Base-by-base conservation (phyloP, 164 flowering plant genomes). In the Vitis cinerea region DNA sequence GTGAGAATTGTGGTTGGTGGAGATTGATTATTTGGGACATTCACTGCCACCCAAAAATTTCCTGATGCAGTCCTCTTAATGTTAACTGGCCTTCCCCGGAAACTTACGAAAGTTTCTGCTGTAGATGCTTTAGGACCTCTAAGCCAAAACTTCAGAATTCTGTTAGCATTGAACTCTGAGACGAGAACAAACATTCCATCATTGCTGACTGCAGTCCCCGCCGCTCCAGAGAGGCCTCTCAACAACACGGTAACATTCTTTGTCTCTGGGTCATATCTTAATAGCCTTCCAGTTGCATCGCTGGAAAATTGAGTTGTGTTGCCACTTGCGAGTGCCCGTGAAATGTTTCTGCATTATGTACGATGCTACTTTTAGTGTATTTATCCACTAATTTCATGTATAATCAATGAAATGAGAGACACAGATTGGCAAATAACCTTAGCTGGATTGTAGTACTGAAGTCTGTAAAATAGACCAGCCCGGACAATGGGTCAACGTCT, bases 41-140 rank as follows among this genome's bases (percentile, higher is more conserved):
- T 55, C 62, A 68, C 72, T 1, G 81, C 69, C 56, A 71, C 76
- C 78, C 81, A 78, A 65, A 78, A 78, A 44, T 78, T 74, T 3
- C 71, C 77, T 4, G n/a, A 1, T 8, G 10, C 12, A 14, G 63
- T 69, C 63, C 73, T 68, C 59, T 74, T 68, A 15, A 77, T 74
- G 62, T 74, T 70, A 30, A 70, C 63, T 2, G 80, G 77, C 8
- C 11, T 31, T 16, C 77, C 80, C 9, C 17, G 61, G 66, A 70
- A 29, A 7, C 11, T 12, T 0, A 61, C 37, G 4, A 77, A 50
- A 1, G 50, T 30, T 3, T 77, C 77, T 11, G 66, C 23, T 9
- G 72, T 61, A 19, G 66, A 66, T 8, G 71, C 68, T n/a, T 59
- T 77, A 0, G 74, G 65, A 10, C 77, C 77, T 66, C 27, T 62